Conservation (phyloP, 163 green algal genomes). For the Coccomyxa subellipsoidea region DNA sequence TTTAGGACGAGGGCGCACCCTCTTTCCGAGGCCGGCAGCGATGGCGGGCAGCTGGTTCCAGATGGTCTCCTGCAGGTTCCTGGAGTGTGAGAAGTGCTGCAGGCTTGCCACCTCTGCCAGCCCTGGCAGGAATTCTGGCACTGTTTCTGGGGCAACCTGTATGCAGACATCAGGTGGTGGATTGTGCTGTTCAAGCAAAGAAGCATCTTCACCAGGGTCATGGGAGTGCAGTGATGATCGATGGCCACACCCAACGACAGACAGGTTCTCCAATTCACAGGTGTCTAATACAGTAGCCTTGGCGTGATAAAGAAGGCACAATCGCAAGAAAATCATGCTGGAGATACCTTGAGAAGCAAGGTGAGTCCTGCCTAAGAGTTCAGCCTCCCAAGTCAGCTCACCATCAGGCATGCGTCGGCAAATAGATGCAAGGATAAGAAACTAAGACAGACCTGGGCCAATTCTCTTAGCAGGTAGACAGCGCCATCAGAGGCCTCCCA, state of each 20-base stretch:
- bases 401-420: too few relatives aligned
- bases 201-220: too few relatives aligned
- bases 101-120: slow-evolving; percentile 58
- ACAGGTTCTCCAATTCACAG: too few relatives aligned
- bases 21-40: slow-evolving; percentile 52
- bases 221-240: too few relatives aligned
- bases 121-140: slow-evolving; percentile 30
- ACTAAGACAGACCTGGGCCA: not conserved
- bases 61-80: slow-evolving; percentile 63
- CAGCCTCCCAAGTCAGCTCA: too few relatives aligned
- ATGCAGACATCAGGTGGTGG: slow-evolving; percentile 15
- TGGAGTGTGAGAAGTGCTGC: slow-evolving; percentile 58
- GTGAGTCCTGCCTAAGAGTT: too few relatives aligned
- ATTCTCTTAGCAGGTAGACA: slow-evolving; percentile 38
- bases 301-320: too few relatives aligned
- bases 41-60: slow-evolving; percentile 69
- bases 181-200: too few relatives aligned
- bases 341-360: too few relatives aligned
- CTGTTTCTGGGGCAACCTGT: slow-evolving; percentile 18
- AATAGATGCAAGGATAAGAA: not conserved
- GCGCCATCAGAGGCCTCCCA: slow-evolving; percentile 84
- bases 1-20: slow-evolving; percentile 22
- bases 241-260: too few relatives aligned
- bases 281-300: too few relatives aligned
- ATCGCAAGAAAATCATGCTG: too few relatives aligned